Evolutionary conservation across 1,139 yeast genomes (phyloP), one percentile per base, ranked within the genome.

Genomic region (Blastobotrys elegans): DNA sequence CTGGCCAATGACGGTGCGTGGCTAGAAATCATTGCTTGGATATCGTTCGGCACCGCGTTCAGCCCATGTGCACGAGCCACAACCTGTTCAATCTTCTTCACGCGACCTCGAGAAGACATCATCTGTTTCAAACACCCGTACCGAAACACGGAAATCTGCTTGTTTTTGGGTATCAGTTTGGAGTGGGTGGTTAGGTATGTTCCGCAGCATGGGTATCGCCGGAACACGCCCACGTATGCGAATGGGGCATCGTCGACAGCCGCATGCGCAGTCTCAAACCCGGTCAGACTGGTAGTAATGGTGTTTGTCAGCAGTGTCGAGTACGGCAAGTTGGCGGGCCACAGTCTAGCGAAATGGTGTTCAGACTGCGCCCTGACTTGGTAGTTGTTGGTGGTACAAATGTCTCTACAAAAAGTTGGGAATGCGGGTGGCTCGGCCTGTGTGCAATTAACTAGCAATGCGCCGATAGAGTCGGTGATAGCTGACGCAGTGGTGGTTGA

Each of bases 1-100:
- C 42, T 30, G 29, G 37, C 14, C 16, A 48, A 29, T 8, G 48
- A 31, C 4, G 47, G 52, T 18, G 49, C 29, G 32, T 46, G 8
- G 32, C 40, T 7, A 40, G 21, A 35, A 31, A 30, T 17, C 32
- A 18, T 10, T 6, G 17, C 13, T 7, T 35, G 21, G 6, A 10
- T 21, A 21, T 33, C 36, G 6, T 14, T 7, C 6, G 21, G 22
- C 11, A 17, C 11, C 36, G 21, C 11, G 4, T 4, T 16, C 21
- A 17, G 13, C 40, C 43, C 21, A 38, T 45, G 27, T 4, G 46
- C 38, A 18, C 21, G 37, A 6, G 39, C 22, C 41, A 50, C 33
- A 2, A 33, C 48, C 32, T 14, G 18, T 11, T 26, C 33, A 3
- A 45, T 35, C n/a, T 35, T 49, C 14, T 18, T 14, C 18, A 46